Percentiles rank a stretch among this genome's conserved stretches.
Evolutionary conservation across 2,329 filamentous ascomycete genomes (phyloP).

Genomic region (Pyricularia pennisetigena): DNA sequence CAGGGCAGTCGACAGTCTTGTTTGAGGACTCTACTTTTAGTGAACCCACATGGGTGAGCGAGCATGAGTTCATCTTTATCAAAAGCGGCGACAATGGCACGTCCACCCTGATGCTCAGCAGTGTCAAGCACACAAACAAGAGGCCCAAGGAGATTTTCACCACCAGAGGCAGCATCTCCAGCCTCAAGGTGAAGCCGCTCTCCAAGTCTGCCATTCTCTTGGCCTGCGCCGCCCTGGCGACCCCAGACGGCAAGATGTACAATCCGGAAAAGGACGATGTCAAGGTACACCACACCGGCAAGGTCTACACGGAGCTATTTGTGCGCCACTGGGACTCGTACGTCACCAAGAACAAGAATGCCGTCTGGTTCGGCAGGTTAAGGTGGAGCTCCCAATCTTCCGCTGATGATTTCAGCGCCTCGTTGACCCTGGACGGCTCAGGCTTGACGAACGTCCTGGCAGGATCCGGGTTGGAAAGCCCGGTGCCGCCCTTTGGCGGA

Average conservation of each 20-base stretch:
- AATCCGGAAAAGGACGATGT: slow-evolving; percentile 45
- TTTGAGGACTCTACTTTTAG: slow-evolving; percentile 54
- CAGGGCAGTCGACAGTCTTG: slow-evolving; percentile 54
- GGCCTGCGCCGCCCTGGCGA: slow-evolving; percentile 53
- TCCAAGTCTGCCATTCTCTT: slow-evolving; percentile 38
- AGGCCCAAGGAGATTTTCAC: slow-evolving; percentile 34
- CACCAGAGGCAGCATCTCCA: slow-evolving; percentile 45
- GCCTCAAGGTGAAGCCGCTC: slow-evolving; percentile 46
- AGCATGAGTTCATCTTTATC: slow-evolving; percentile 50
- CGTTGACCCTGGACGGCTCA: slow-evolving; percentile 23
- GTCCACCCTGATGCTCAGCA: slow-evolving; percentile 34
- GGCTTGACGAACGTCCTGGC: slow-evolving; percentile 55
- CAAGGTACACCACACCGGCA: slow-evolving; percentile 50
- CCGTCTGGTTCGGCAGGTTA: slow-evolving; percentile 64
- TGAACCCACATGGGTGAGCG: slow-evolving; percentile 69
- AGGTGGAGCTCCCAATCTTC: slow-evolving; percentile 25
- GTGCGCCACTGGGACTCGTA: slow-evolving; percentile 81
- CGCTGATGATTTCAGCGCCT: slow-evolving; percentile 11
- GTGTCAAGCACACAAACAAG: slow-evolving; percentile 22
- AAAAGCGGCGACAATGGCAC: slow-evolving; percentile 35
- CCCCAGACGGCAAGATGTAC: slow-evolving; percentile 58
- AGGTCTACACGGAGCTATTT: slow-evolving; percentile 65
- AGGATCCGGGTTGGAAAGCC: slow-evolving; percentile 50
- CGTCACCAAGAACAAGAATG: slow-evolving; percentile 55
- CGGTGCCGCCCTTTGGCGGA: slow-evolving; percentile 70